Evolutionary conservation across 176 grass and related monocot genomes (phyloP).

Genomic region (Panicum miliaceum): DNA sequence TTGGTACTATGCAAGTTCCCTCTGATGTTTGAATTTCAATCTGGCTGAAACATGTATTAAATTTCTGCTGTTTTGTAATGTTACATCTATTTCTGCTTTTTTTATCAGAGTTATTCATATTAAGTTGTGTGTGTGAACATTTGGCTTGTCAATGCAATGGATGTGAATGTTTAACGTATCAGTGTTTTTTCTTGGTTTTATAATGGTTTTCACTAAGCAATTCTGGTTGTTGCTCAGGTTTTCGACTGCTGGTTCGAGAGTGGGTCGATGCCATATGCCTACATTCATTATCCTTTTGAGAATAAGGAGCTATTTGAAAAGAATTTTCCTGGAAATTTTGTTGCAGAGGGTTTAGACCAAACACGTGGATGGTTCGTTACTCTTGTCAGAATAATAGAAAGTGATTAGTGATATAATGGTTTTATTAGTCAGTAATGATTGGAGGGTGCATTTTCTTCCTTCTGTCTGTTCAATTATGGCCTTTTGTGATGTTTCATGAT

Average conservation of each 20-base stretch:
- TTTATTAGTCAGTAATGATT: slow-evolving; percentile 8
- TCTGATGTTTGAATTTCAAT: background rate
- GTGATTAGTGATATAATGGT: background rate
- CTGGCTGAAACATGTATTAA: slow-evolving; percentile 7
- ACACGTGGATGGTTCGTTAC: slow-evolving; percentile 93
- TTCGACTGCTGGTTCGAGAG: slow-evolving; percentile 99
- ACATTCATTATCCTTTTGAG: slow-evolving; percentile 99
- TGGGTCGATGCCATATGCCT: slow-evolving; percentile 98
- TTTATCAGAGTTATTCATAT: slow-evolving; percentile 10
- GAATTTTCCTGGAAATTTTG: slow-evolving; percentile 98
- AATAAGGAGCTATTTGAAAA: slow-evolving; percentile 94
- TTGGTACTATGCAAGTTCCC: slow-evolving; percentile 20
- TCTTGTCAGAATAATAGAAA: slow-evolving; percentile 26
- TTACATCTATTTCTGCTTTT: slow-evolving; percentile 15
- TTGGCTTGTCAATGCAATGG: slow-evolving; percentile 15
- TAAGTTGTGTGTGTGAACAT: too few species aligned
- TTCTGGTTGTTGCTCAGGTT: slow-evolving; percentile 61
- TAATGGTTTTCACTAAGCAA: slow-evolving; percentile 38
- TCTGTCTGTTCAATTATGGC: background rate
- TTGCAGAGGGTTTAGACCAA: slow-evolving; percentile 97
- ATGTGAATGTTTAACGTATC: slow-evolving; percentile 10
- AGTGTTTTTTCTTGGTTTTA: slow-evolving; percentile 8
- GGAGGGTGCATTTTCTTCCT: slow-evolving; percentile 16
- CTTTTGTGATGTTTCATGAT: slow-evolving; percentile 28
- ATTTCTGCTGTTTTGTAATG: slow-evolving; percentile 21